These are phyloP conservation scores for Galerina sulciceps DNA, from an alignment of 768 basidiomycete species.

Conservation along the genomic window DNA sequence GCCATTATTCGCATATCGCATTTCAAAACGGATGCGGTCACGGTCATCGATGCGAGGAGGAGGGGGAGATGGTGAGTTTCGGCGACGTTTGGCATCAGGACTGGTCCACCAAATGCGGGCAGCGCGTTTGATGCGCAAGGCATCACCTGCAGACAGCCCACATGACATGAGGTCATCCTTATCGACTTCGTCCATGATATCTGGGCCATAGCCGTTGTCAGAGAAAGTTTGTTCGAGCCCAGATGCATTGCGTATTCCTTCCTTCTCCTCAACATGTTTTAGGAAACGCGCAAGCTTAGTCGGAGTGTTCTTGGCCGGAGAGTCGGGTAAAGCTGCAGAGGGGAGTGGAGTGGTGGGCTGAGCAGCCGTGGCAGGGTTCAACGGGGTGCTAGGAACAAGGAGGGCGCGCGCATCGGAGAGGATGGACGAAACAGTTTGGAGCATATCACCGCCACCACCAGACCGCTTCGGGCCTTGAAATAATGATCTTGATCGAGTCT, in stretches of 20 bases:
- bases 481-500: slow-evolving; percentile 1
- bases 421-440: background rate
- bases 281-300: slow-evolving; percentile 12
- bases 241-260: slow-evolving; percentile 7
- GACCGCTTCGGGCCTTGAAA: background rate
- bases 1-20: background rate
- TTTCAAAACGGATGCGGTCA: slow-evolving; percentile 10
- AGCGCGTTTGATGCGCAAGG: slow-evolving; percentile 12
- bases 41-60: too few species aligned
- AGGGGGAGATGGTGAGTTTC: too few species aligned
- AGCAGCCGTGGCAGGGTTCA: too few species aligned
- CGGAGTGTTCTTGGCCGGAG: background rate
- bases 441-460: background rate
- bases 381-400: background rate
- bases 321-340: too few species aligned
- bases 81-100: slow-evolving; percentile 8
- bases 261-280: slow-evolving; percentile 8
- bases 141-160: slow-evolving; percentile 9
- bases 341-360: too few species aligned
- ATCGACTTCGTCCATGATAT: slow-evolving; percentile 1
- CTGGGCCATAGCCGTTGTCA: slow-evolving; percentile 5
- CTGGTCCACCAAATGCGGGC: slow-evolving; percentile 14
- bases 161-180: background rate
- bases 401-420: background rate
- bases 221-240: background rate